These are phyloP conservation scores for Colletotrichum zoysiae DNA, from an alignment of 2,329 filamentous ascomycete genomes.

Conservation along the genomic window DNA sequence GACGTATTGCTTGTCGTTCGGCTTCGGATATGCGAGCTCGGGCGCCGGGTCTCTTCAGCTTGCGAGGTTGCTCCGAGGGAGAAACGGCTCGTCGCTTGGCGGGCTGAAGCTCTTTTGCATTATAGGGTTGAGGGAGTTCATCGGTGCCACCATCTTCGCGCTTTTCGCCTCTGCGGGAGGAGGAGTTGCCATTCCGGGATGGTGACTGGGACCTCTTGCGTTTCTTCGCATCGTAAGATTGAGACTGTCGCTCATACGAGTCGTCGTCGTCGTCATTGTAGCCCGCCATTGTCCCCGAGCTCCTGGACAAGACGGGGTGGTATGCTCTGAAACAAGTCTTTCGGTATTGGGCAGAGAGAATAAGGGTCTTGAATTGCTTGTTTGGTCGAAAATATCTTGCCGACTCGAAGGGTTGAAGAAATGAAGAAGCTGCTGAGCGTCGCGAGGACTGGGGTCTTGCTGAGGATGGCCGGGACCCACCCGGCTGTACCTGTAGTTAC, in stretches of 20 bases:
- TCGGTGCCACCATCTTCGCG: conserved; percentile 51
- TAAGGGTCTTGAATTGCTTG: no score
- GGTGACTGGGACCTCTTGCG: conserved; percentile 55
- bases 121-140: conserved; percentile 70
- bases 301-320: neutral
- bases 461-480: conserved; percentile 21
- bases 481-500: neutral
- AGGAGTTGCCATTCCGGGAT: conserved; percentile 33
- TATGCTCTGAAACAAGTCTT: no score
- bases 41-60: conserved; percentile 76
- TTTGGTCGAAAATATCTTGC: neutral
- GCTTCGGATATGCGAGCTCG: conserved; percentile 75
- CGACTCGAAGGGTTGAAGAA: neutral
- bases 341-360: neutral
- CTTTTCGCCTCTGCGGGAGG: conserved; percentile 42
- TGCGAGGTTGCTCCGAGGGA: conserved; percentile 69
- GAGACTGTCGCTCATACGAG: conserved; percentile 18
- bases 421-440: conserved; percentile 28
- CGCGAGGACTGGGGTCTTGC: conserved; percentile 15
- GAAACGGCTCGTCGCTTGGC: conserved; percentile 71
- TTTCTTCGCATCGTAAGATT: conserved; percentile 57
- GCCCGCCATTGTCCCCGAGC: conserved; percentile 41
- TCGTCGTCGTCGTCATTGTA: conserved; percentile 31
- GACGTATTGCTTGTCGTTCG: conserved; percentile 76
- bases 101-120: conserved; percentile 68